Percentiles rank a stretch among this genome's conserved stretches.
phyloP scores from a whole-genome alignment of 164 flowering plant species.

The Tinospora cordifolia region DNA sequence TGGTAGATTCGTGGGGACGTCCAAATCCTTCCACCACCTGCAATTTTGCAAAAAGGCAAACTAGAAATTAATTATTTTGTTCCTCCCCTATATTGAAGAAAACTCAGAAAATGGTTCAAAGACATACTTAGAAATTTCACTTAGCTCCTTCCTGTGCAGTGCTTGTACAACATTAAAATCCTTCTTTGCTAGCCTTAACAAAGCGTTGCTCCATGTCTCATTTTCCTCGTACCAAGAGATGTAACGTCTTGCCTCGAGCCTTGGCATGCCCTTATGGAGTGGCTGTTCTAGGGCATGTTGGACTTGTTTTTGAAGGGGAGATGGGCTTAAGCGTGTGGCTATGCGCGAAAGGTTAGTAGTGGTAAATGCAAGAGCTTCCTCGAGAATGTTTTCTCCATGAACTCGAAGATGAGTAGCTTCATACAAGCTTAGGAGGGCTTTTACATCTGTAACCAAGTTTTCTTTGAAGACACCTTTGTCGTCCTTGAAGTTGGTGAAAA shows the following conservation, averaged over 20 bases:
- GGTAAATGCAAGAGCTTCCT: slow-evolving; percentile 26
- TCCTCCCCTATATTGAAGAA: too few relatives aligned
- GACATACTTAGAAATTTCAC: slow-evolving; percentile 15
- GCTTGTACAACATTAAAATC: slow-evolving; percentile 17
- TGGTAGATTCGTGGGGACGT: too few relatives aligned
- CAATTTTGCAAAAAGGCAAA: too few relatives aligned
- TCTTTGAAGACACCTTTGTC: slow-evolving; percentile 24
- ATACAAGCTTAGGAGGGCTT: slow-evolving; percentile 20
- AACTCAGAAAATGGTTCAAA: too few relatives aligned
- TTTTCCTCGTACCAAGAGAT: slow-evolving; percentile 11
- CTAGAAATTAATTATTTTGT: background rate
- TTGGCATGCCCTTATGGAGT: slow-evolving; percentile 16
- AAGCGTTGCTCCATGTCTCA: background rate
- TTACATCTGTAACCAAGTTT: slow-evolving; percentile 4
- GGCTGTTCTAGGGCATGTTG: slow-evolving; percentile 15
- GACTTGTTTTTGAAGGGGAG: slow-evolving; percentile 12
- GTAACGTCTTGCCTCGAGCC: slow-evolving; percentile 14
- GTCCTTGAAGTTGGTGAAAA: too few relatives aligned
- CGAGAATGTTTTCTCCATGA: slow-evolving; percentile 21
- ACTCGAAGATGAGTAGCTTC: slow-evolving; percentile 21
- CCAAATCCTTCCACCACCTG: too few relatives aligned
- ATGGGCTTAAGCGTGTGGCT: slow-evolving; percentile 4
- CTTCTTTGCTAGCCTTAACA: slow-evolving; percentile 13
- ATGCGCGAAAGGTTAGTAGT: slow-evolving; percentile 5
- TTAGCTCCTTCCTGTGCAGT: slow-evolving; percentile 20